Conservation (phyloP, 495 filamentous ascomycete genomes). For the Astrothelium subdiscretum region DNA sequence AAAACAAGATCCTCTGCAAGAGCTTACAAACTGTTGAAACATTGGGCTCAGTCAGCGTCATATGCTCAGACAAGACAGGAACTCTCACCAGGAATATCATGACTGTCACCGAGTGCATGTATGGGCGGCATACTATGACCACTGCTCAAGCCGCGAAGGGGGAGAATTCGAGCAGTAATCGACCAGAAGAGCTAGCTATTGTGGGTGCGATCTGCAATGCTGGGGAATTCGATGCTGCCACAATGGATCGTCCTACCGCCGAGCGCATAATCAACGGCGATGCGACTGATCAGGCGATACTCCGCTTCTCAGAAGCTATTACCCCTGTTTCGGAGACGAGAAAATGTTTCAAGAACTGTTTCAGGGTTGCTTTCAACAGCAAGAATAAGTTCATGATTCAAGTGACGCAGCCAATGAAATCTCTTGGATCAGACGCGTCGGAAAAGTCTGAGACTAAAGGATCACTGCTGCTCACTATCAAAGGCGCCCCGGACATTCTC, state of each 20-base stretch:
- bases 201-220: conserved; percentile 23
- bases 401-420: conserved; percentile 17
- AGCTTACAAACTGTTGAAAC: conserved; percentile 27
- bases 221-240: conserved; percentile 22
- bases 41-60: conserved; percentile 22
- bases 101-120: conserved; percentile 6
- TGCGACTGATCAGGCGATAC: conserved; percentile 27
- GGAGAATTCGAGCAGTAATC: neutral
- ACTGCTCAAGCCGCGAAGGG: neutral
- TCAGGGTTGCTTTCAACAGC: conserved; percentile 26
- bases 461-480: conserved; percentile 22
- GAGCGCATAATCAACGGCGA: conserved; percentile 25
- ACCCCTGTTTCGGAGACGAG: neutral
- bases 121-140: neutral
- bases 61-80: conserved; percentile 34
- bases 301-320: conserved; percentile 20
- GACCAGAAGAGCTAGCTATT: neutral
- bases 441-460: neutral
- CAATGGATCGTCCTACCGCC: conserved; percentile 17
- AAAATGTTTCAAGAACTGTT: neutral
- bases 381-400: conserved; percentile 29
- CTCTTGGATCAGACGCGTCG: conserved; percentile 1
- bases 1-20: conserved; percentile 25
- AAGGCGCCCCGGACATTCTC: conserved; percentile 42
- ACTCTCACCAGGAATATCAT: conserved; percentile 35